Percentiles rank a stretch among this genome's conserved stretches.
phyloP scores from a whole-genome alignment of 495 filamentous ascomycete species.

The Aeminium ludgeri region DNA sequence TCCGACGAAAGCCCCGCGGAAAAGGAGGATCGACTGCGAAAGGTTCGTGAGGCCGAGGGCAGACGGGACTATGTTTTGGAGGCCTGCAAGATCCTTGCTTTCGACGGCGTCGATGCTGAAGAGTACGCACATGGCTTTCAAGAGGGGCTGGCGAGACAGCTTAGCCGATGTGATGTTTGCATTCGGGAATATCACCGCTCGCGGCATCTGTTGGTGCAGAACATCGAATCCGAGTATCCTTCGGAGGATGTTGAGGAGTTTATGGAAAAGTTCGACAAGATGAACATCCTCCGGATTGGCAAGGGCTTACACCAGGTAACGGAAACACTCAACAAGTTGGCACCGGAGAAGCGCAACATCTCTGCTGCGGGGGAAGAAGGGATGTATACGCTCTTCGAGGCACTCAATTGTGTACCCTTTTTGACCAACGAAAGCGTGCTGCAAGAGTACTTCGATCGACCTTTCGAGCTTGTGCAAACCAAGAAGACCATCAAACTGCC shows the following conservation, averaged over 20 bases:
- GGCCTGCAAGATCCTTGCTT: constrained; percentile 51
- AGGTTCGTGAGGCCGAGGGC: constrained; percentile 30
- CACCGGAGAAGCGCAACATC: constrained; percentile 32
- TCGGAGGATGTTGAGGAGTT: constrained; percentile 45
- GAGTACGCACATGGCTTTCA: constrained; percentile 42
- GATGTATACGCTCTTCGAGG: constrained; percentile 46
- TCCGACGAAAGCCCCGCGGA: constrained; percentile 8
- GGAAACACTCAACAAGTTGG: constrained; percentile 31
- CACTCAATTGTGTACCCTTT: constrained; percentile 44
- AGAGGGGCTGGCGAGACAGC: constrained; percentile 32
- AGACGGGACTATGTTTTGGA: constrained; percentile 42
- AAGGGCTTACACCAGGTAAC: constrained; percentile 35
- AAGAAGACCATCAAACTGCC: constrained; percentile 52
- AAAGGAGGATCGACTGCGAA: constrained; percentile 4
- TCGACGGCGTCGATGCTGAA: constrained; percentile 42
- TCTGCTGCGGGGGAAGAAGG: constrained; percentile 33
- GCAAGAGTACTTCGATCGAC: constrained; percentile 48
- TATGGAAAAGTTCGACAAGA: constrained; percentile 35
- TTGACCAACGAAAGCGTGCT: constrained; percentile 36
- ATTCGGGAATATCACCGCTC: constrained; percentile 64
- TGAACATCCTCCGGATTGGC: constrained; percentile 47
- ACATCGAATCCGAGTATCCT: constrained; percentile 40
- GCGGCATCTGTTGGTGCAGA: constrained; percentile 43
- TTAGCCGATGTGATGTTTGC: constrained; percentile 63
- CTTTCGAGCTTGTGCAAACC: constrained; percentile 59